Base-by-base conservation (phyloP, 305 asterid genomes). In the Fraxinus floribunda region DNA sequence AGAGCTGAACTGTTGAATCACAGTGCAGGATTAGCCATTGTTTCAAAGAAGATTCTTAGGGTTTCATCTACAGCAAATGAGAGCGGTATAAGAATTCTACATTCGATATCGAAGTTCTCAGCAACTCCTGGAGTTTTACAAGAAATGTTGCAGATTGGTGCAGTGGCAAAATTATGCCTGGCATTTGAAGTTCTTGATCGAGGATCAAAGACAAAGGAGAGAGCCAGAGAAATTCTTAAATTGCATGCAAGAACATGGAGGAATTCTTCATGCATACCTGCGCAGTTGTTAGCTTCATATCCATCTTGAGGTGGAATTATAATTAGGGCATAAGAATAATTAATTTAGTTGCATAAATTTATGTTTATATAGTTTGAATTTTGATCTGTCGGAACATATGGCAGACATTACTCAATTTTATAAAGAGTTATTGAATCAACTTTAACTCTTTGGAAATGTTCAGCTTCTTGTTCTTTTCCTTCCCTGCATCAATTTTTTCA, bases 81-180 rank as follows among this genome's bases (percentile, higher is more conserved):
- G 32, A 89, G 89, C 29, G 95, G 86, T 0, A 93, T 94, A 76
- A 92, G 89, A 86, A 89, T 94, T 7, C 77, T 94, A 24, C 74
- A 90, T 70, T 91, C 93, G 46, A 74, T 94, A 1, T 84, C 91
- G 1, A 93, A 78, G 81, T 92, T 79, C 75, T 91, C 97, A 0
- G 92, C 93, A 1, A 89, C 86, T 6, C 80, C 84, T 0, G 78
- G 70, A 22, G 86, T 93, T 75, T 20, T 90, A 60, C 91, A 83
- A 82, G 97, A 93, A 83, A 94, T 94, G 98, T 76, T 92, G 84
- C 90, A 92, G 66, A 75, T 87, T 13, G 98, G 97, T 0, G 97
- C 87, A 15, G 97, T 87, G 76, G 81, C 89, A 46, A 94, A 93
- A 79, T 41, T 94, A 87, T 90, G 93, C 36, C 22, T 92, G 88